Conservation (phyloP, 2,329 filamentous ascomycete genomes). For the Shiraia sp. region DNA sequence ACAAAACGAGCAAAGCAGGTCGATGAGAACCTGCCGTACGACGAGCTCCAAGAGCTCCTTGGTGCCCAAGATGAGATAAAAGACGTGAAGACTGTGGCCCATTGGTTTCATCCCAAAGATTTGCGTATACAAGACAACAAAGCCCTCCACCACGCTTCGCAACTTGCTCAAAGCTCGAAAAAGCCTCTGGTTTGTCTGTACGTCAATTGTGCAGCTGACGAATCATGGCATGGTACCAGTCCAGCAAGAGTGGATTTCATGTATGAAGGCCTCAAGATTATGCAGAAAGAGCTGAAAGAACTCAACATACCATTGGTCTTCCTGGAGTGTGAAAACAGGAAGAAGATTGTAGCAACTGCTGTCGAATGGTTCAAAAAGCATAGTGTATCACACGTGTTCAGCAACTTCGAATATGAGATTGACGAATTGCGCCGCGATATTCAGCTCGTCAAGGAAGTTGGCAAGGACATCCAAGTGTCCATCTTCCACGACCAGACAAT, state of each 20-base stretch:
- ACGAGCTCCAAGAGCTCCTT: conserved; percentile 46
- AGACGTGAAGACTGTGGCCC: conserved; percentile 48
- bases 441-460: conserved; percentile 45
- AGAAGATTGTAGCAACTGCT: conserved; percentile 48
- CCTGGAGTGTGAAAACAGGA: conserved; percentile 48
- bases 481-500: conserved; percentile 56
- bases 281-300: conserved; percentile 53
- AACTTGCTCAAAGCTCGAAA: conserved; percentile 50
- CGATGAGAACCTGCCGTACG: conserved; percentile 51
- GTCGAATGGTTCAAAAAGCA: conserved; percentile 51
- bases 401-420: conserved; percentile 53
- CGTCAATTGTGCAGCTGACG: conserved; percentile 52
- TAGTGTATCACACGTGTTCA: conserved; percentile 52
- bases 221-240: conserved; percentile 56
- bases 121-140: conserved; percentile 56
- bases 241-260: conserved; percentile 56
- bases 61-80: conserved; percentile 45
- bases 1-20: conserved; percentile 56
- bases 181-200: conserved; percentile 52
- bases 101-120: conserved; percentile 59
- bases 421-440: conserved; percentile 53
- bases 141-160: conserved; percentile 51
- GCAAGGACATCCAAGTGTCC: conserved; percentile 46
- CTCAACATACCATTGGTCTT: conserved; percentile 56
- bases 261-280: conserved; percentile 48